Percentiles rank a stretch among this genome's conserved stretches.
Evolutionary conservation across 768 basidiomycete species (phyloP).

Genomic region (Suillus weaverae): DNA sequence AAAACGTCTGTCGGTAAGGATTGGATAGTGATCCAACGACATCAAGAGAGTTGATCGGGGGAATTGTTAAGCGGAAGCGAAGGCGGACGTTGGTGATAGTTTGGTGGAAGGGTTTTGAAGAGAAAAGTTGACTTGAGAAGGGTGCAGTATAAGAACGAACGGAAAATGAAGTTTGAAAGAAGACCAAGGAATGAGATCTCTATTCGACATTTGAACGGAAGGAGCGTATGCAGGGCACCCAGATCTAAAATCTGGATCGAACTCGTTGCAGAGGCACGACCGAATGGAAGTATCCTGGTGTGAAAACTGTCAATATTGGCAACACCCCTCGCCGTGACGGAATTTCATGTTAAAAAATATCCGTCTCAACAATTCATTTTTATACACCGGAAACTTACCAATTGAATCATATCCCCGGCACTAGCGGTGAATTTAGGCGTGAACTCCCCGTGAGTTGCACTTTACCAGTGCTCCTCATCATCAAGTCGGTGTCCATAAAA

Average conservation of each 20-base stretch:
- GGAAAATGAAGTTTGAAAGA: slow-evolving; percentile 10
- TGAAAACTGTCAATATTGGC: neutral
- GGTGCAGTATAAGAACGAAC: slow-evolving; percentile 27
- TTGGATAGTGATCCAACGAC: slow-evolving; percentile 35
- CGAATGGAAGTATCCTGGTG: neutral
- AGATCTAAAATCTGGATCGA: slow-evolving; percentile 17
- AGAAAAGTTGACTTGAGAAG: slow-evolving; percentile 5
- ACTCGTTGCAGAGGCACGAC: slow-evolving; percentile 9
- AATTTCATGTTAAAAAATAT: neutral
- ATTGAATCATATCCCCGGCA: neutral
- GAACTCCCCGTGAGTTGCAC: slow-evolving; percentile 1
- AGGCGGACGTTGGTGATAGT: no score
- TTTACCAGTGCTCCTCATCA: neutral
- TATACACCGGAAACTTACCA: slow-evolving; percentile 3
- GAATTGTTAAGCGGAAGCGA: neutral
- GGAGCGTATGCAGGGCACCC: slow-evolving; percentile 5
- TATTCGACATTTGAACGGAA: slow-evolving; percentile 18
- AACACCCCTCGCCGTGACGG: neutral
- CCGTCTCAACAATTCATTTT: neutral
- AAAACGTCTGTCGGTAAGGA: slow-evolving; percentile 34
- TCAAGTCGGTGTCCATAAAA: slow-evolving; percentile 5
- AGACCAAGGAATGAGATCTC: slow-evolving; percentile 20
- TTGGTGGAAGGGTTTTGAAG: neutral
- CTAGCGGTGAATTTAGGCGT: neutral
- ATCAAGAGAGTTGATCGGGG: slow-evolving; percentile 20